Conservation (phyloP, 768 basidiomycete genomes). For the Tylopilus cervinicoccineus region DNA sequence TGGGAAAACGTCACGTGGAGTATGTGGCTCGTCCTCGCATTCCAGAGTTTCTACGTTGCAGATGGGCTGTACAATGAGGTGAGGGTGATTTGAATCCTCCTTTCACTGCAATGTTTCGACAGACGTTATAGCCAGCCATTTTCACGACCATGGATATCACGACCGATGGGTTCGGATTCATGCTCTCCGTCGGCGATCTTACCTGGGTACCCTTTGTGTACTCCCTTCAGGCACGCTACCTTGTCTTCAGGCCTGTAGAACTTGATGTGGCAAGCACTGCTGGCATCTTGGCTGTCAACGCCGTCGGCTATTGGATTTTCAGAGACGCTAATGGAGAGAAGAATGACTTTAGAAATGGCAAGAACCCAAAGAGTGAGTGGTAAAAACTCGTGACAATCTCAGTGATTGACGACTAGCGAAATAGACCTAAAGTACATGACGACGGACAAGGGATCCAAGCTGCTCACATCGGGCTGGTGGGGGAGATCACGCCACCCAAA, state of each 20-base stretch:
- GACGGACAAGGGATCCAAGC: slow-evolving; percentile 83
- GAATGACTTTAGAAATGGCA: slow-evolving; percentile 91
- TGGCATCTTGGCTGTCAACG: slow-evolving; percentile 60
- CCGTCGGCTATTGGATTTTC: slow-evolving; percentile 88
- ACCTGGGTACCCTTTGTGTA: slow-evolving; percentile 95
- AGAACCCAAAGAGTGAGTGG: slow-evolving; percentile 81
- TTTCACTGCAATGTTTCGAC: background rate
- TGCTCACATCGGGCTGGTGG: slow-evolving; percentile 98
- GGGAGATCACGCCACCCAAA: slow-evolving; percentile 91
- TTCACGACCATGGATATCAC: slow-evolving; percentile 98
- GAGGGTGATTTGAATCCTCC: background rate
- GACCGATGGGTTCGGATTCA: slow-evolving; percentile 97
- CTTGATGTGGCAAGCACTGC: slow-evolving; percentile 57
- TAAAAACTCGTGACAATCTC: background rate
- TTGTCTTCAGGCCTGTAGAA: slow-evolving; percentile 84
- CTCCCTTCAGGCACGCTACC: slow-evolving; percentile 88
- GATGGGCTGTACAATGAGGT: slow-evolving; percentile 93
- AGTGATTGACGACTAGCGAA: background rate
- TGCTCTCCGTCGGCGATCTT: slow-evolving; percentile 92
- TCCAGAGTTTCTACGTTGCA: slow-evolving; percentile 83
- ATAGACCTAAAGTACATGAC: slow-evolving; percentile 74
- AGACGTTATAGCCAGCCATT: slow-evolving; percentile 62
- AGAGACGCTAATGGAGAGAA: slow-evolving; percentile 86
- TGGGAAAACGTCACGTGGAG: slow-evolving; percentile 72
- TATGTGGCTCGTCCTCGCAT: slow-evolving; percentile 83